Evolutionary conservation across 108 stramenopile genomes (phyloP).

Genomic region (Cyclotella atomus): DNA sequence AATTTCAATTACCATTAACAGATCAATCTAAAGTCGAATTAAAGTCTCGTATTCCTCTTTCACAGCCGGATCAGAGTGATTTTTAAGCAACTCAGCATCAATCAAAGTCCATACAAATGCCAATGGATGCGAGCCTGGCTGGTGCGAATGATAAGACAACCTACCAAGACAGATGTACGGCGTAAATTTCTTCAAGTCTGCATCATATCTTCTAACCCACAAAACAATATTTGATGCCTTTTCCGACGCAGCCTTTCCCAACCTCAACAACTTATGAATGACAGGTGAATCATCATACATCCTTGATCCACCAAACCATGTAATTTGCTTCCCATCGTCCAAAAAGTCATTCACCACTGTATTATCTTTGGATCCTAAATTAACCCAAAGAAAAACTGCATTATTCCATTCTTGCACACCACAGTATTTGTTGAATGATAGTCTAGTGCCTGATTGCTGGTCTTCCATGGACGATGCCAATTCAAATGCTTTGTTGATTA

Average conservation of each 20-base stretch:
- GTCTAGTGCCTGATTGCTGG: conserved; percentile 19
- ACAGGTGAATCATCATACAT: conserved; percentile 71
- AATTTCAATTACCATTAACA: too few relatives aligned
- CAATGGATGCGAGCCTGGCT: conserved; percentile 58
- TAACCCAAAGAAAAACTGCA: conserved; percentile 71
- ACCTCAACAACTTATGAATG: conserved; percentile 63
- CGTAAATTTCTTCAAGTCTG: conserved; percentile 34
- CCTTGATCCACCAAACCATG: conserved; percentile 80
- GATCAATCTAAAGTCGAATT: background rate
- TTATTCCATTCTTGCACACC: conserved; percentile 83
- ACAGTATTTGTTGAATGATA: conserved; percentile 88
- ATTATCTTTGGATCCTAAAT: conserved; percentile 40
- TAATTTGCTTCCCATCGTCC: conserved; percentile 53
- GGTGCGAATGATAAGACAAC: conserved; percentile 57
- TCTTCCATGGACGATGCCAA: conserved; percentile 32
- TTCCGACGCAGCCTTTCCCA: conserved; percentile 41
- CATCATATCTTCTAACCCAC: conserved; percentile 70
- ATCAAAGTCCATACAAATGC: conserved; percentile 77
- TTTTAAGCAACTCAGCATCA: conserved; percentile 58
- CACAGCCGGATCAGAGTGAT: conserved; percentile 9
- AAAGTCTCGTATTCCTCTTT: conserved; percentile 12
- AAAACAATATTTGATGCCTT: conserved; percentile 53
- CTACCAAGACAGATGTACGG: conserved; percentile 53
- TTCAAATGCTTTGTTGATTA: conserved; percentile 54
- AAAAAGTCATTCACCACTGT: conserved; percentile 65